These are phyloP conservation scores for Phoma herbarum DNA, from an alignment of 2,329 filamentous ascomycete species.

Conservation along the genomic window DNA sequence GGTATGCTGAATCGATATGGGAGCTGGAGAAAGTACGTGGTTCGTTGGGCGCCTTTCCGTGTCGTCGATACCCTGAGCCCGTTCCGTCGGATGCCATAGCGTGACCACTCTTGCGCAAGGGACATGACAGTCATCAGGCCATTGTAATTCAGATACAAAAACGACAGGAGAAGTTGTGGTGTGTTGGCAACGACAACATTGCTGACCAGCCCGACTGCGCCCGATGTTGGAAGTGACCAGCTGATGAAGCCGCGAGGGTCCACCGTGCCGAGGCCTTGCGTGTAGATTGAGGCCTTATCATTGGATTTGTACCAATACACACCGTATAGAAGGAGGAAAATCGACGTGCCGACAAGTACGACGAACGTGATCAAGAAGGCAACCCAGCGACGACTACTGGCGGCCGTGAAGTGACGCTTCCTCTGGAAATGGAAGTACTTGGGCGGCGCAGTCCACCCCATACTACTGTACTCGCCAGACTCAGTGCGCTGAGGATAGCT, in stretches of 20 bases:
- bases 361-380: too few relatives aligned
- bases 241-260: constrained; percentile 14
- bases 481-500: background rate
- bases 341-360: too few relatives aligned
- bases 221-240: constrained; percentile 4
- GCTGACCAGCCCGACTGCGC: constrained; percentile 1
- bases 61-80: background rate
- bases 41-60: background rate
- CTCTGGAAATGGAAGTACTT: background rate
- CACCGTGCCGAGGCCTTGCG: constrained; percentile 2
- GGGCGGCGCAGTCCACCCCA: background rate
- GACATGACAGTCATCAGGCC: too few relatives aligned
- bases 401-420: too few relatives aligned
- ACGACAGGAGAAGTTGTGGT: constrained; percentile 58
- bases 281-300: too few relatives aligned
- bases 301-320: too few relatives aligned
- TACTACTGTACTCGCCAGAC: constrained; percentile 4
- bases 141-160: constrained; percentile 52
- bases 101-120: background rate
- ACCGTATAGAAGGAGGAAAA: too few relatives aligned
- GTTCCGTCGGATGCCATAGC: background rate
- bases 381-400: too few relatives aligned
- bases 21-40: background rate
- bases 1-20: background rate
- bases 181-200: constrained; percentile 55